phyloP scores from a whole-genome alignment of 2,329 filamentous ascomycete species.

The Paraphaeosphaeria minitans region DNA sequence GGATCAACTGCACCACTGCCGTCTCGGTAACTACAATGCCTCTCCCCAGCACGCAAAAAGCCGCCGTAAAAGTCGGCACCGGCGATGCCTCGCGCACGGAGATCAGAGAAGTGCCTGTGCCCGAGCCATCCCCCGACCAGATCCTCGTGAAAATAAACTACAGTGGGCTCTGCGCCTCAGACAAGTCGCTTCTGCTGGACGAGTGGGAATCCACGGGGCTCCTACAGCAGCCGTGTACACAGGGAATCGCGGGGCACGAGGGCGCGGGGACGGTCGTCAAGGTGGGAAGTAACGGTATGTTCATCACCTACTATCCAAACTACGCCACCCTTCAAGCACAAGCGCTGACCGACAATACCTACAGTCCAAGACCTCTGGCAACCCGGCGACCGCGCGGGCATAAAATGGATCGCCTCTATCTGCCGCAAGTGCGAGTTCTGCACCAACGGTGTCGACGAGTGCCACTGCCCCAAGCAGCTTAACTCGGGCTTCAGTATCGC shows the following conservation, averaged over 20 bases:
- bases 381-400: slow-evolving; percentile 57
- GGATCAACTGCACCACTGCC: not conserved
- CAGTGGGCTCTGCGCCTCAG: slow-evolving; percentile 40
- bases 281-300: slow-evolving; percentile 59
- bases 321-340: too few species aligned
- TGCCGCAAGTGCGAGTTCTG: slow-evolving; percentile 85
- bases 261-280: slow-evolving; percentile 82
- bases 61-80: slow-evolving; percentile 42
- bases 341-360: not conserved
- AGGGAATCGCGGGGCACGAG: slow-evolving; percentile 74
- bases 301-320: too few species aligned
- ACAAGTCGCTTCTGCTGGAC: slow-evolving; percentile 46
- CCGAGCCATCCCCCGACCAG: slow-evolving; percentile 34
- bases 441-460: slow-evolving; percentile 61
- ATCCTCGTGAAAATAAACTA: slow-evolving; percentile 46
- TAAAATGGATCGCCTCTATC: slow-evolving; percentile 80
- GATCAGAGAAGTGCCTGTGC: slow-evolving; percentile 39
- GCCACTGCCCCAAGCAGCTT: slow-evolving; percentile 55
- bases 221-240: slow-evolving; percentile 68
- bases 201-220: slow-evolving; percentile 46
- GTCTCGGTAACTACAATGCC: slow-evolving; percentile 22
- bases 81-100: slow-evolving; percentile 26
- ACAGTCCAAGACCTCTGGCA: slow-evolving; percentile 67
- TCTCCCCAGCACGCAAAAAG: slow-evolving; percentile 42
- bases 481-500: slow-evolving; percentile 67